phyloP scores from a whole-genome alignment of 352 stramenopile genomes.

The Phytophthora aleatoria region DNA sequence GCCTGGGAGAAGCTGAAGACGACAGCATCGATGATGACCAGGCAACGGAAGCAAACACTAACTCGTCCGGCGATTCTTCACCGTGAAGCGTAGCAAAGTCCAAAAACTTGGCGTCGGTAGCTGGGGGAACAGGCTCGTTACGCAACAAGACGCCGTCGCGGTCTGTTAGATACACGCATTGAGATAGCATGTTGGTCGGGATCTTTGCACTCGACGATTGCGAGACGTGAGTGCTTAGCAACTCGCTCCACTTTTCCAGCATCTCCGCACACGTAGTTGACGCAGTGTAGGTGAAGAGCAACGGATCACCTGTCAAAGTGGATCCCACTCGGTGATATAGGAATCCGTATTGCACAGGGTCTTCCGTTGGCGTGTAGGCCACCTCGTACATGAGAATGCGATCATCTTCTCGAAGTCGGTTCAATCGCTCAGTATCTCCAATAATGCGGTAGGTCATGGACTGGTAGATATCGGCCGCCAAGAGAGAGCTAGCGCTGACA shows the following conservation, averaged over 20 bases:
- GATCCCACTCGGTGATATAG: slow-evolving; percentile 71
- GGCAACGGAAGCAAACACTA: slow-evolving; percentile 60
- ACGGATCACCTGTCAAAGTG: slow-evolving; percentile 57
- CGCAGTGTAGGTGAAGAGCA: slow-evolving; percentile 67
- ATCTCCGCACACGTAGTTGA: slow-evolving; percentile 69
- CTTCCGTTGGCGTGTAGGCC: slow-evolving; percentile 29
- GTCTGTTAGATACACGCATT: slow-evolving; percentile 60
- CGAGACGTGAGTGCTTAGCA: slow-evolving; percentile 51
- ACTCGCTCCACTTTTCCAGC: slow-evolving; percentile 58
- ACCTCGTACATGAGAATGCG: slow-evolving; percentile 78
- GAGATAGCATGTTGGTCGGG: slow-evolving; percentile 45
- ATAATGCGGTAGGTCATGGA: slow-evolving; percentile 80
- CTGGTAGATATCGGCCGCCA: slow-evolving; percentile 80
- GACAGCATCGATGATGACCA: slow-evolving; percentile 56
- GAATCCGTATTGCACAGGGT: slow-evolving; percentile 58
- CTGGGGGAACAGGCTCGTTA: slow-evolving; percentile 52
- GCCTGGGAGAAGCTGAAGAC: slow-evolving; percentile 43
- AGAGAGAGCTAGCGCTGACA: slow-evolving; percentile 40
- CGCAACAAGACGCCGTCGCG: slow-evolving; percentile 59
- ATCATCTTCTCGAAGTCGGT: slow-evolving; percentile 70
- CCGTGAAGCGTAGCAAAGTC: slow-evolving; percentile 53
- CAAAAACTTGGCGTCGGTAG: slow-evolving; percentile 47
- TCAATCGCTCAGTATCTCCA: slow-evolving; percentile 62
- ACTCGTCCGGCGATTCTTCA: slow-evolving; percentile 44
- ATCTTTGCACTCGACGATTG: slow-evolving; percentile 44